A percentile compares a stretch with the other conserved stretches of the same genome.
Conservation (phyloP, 208 protist species). For the Wallacemonas collosoma region DNA sequence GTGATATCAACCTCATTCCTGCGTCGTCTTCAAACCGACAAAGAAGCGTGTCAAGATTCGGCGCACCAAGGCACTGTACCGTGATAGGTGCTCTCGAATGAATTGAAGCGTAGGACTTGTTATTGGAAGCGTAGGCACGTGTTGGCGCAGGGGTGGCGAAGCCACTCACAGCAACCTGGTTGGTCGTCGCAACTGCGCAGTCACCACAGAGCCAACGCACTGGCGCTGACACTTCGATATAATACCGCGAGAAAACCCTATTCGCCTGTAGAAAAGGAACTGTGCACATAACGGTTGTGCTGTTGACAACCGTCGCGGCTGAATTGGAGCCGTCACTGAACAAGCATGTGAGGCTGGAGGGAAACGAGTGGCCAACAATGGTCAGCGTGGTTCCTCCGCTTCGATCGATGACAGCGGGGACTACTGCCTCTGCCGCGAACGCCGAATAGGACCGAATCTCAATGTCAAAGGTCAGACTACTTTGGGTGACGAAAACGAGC, state of each 20-base stretch:
- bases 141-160: conserved; percentile 7
- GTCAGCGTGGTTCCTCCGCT: conserved; percentile 26
- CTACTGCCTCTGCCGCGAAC: conserved; percentile 26
- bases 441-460: conserved; percentile 19
- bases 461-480: not conserved
- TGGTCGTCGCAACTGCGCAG: not conserved
- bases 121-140: conserved; percentile 9
- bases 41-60: conserved; percentile 1
- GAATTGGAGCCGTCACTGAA: conserved; percentile 1
- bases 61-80: conserved; percentile 17
- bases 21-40: conserved; percentile 28
- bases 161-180: not conserved
- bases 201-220: conserved; percentile 1
- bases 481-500: not conserved
- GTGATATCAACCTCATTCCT: not conserved
- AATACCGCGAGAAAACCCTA: not conserved
- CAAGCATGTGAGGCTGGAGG: conserved; percentile 6
- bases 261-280: not conserved
- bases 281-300: not conserved
- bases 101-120: conserved; percentile 7
- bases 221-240: not conserved
- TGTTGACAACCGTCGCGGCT: not conserved
- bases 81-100: conserved; percentile 16
- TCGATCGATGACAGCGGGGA: conserved; percentile 22
- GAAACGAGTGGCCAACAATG: conserved; percentile 31